These are phyloP conservation scores for Phalaenopsis equestris DNA, from an alignment of 106 monocot genomes.

Conservation along the genomic window DNA sequence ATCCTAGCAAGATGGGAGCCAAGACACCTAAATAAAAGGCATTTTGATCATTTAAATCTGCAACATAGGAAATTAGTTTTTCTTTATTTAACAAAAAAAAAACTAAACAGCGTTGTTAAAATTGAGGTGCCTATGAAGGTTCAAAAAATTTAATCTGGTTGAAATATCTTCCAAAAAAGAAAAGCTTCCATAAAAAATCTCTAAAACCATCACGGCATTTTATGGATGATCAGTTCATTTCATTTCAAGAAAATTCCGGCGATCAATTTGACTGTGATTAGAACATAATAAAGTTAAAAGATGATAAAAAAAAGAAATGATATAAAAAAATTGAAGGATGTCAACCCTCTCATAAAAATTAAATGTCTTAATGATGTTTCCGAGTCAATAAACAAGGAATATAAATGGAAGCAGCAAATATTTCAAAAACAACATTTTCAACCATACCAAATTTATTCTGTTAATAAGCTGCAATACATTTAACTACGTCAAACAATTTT, in stretches of 20 bases:
- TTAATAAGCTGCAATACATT: neutral
- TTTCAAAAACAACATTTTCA: constrained; percentile 1
- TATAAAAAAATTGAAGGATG: neutral
- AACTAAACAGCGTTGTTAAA: neutral
- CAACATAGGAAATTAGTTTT: too few relatives aligned
- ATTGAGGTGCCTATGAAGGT: neutral
- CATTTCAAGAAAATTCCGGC: neutral
- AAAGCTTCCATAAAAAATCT: neutral
- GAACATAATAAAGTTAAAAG: neutral
- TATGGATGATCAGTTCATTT: neutral
- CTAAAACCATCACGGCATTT: neutral
- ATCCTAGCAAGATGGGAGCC: neutral
- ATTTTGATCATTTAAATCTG: neutral
- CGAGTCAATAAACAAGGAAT: neutral
- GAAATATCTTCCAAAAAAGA: neutral
- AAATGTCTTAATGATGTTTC: neutral
- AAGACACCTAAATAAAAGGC: neutral
- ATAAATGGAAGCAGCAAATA: neutral
- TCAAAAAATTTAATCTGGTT: neutral
- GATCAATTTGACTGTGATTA: neutral
- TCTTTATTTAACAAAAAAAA: too few relatives aligned
- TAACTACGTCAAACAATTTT: neutral
- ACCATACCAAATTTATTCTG: neutral
- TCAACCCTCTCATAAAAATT: neutral
- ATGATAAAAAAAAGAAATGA: neutral